Percentiles rank a stretch among this genome's conserved stretches.
Conservation (phyloP, 148 eudicot genomes). For the Camellia sinensis region DNA sequence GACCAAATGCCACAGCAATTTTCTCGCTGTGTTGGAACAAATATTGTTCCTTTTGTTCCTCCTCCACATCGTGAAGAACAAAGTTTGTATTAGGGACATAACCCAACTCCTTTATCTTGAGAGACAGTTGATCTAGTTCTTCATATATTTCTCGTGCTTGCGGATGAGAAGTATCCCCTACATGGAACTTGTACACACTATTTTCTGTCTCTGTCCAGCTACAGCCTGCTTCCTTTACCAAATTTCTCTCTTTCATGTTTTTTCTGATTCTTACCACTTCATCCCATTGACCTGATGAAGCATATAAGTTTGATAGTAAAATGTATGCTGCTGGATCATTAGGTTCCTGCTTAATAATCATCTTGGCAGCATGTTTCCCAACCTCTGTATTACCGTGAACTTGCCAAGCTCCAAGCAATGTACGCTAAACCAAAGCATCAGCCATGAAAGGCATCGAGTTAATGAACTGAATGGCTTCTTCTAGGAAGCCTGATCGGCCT, state of each 20-base stretch:
- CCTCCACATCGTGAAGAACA: constrained; percentile 70
- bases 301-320: constrained; percentile 53
- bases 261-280: constrained; percentile 39
- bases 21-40: constrained; percentile 72
- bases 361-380: constrained; percentile 51
- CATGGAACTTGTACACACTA: constrained; percentile 54
- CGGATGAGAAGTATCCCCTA: constrained; percentile 58
- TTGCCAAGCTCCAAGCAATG: constrained; percentile 62
- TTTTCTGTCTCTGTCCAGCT: constrained; percentile 66
- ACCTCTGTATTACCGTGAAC: constrained; percentile 43
- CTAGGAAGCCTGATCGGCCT: constrained; percentile 55
- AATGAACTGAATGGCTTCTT: constrained; percentile 47
- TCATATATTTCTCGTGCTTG: constrained; percentile 46
- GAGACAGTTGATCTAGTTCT: constrained; percentile 39
- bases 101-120: constrained; percentile 53
- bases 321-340: constrained; percentile 58
- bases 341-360: constrained; percentile 52
- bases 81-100: constrained; percentile 53
- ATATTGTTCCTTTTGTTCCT: constrained; percentile 53
- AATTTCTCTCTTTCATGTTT: constrained; percentile 52
- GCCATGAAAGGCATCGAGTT: constrained; percentile 58
- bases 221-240: constrained; percentile 68
- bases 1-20: constrained; percentile 71
- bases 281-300: constrained; percentile 52
- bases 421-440: constrained; percentile 64